Base-by-base conservation (phyloP, 306 rosid genomes). In the Castanea crenata region DNA sequence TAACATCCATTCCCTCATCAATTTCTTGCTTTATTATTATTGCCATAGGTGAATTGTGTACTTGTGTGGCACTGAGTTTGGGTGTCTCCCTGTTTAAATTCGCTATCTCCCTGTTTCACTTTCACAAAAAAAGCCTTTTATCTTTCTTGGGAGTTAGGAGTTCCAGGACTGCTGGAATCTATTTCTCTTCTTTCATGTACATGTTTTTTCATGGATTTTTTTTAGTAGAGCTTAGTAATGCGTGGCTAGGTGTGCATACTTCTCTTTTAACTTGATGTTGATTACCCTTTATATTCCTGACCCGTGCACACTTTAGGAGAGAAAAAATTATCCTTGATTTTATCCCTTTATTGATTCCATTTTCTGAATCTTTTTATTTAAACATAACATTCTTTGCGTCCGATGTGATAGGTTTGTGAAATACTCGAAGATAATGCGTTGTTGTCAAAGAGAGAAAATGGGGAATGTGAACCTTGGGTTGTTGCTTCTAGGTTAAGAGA, bases 381-480 rank as follows among this genome's bases (percentile, higher is more conserved):
- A 38, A 32, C 23, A 46, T 19, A 73, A 6, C 14, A 14, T 41
- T 63, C 61, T 74, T 63, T 69, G 46, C 76, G 59, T 72, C 29
- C 73, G 71, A 83, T 84, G 46, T 80, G 41, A 76, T 82, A 94
- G 98, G 93, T 85, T 49, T 91, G 98, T 75, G 97, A 92, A 83
- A 83, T 90, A 83, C 98, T 94, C 8, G 98, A 91, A 89, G 97
- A 94, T 77, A 92, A 91, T 78, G 97, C 93, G 25, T 55, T 92
- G 85, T 85, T 79, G 70, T 89, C 98, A 69, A 91, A 86, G 82
- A 84, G 86, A 61, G 81, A 13, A 51, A 85, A 85, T 65, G 86
- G 87, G 34, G 91, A 87, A 86, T 72, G 79, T 79, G 98, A 90
- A 85, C 83, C 97, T 58, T 94, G 98, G 98, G 89, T 92, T 75